Conservation (phyloP, 768 basidiomycete species). For the Kwoniella sp. region DNA sequence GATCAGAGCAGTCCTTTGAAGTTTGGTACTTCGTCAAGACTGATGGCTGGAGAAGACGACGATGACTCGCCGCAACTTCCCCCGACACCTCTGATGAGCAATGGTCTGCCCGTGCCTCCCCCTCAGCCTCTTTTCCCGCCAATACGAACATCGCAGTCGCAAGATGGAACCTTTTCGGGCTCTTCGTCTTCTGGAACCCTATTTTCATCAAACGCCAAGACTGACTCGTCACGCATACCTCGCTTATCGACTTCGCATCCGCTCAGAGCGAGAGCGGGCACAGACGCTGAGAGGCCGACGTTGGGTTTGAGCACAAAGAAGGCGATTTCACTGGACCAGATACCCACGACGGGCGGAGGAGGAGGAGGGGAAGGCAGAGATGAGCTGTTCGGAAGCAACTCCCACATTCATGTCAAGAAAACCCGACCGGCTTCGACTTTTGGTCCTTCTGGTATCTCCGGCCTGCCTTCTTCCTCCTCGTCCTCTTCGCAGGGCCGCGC, state of each 20-base stretch:
- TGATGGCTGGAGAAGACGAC: constrained; percentile 22
- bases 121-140: constrained; percentile 50
- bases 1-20: constrained; percentile 39
- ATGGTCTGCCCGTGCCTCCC: constrained; percentile 27
- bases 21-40: constrained; percentile 24
- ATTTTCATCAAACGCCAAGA: constrained; percentile 11
- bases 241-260: constrained; percentile 40
- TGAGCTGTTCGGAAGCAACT: constrained; percentile 39
- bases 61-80: constrained; percentile 37
- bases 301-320: constrained; percentile 31
- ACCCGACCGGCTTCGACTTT: constrained; percentile 28
- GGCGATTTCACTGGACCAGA: constrained; percentile 43
- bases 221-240: constrained; percentile 39
- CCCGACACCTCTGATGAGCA: constrained; percentile 32
- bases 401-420: constrained; percentile 25
- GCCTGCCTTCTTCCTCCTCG: constrained; percentile 12
- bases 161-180: constrained; percentile 39
- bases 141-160: constrained; percentile 38
- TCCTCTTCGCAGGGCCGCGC: constrained; percentile 17
- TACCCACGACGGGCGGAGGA: constrained; percentile 24
- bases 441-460: constrained; percentile 15
- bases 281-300: constrained; percentile 34
- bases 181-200: constrained; percentile 17
- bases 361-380: too few relatives aligned
- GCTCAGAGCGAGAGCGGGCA: constrained; percentile 37